Conservation (phyloP, 2,329 filamentous ascomycete genomes). For the Arthrinium phaeospermum region DNA sequence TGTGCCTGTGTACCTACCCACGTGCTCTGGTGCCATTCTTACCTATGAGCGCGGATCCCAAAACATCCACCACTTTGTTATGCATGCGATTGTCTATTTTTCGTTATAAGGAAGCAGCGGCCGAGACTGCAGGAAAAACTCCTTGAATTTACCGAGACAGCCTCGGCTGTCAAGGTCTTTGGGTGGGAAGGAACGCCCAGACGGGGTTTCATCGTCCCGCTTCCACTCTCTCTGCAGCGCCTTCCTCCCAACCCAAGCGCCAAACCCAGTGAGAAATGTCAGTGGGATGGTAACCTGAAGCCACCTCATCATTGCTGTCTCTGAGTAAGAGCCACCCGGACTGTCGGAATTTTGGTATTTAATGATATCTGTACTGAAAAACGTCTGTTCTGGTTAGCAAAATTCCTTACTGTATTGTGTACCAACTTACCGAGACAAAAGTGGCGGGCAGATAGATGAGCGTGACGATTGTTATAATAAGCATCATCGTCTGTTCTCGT, state of each 20-base stretch:
- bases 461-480: constrained; percentile 42
- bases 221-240: not conserved
- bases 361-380: constrained; percentile 37
- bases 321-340: constrained; percentile 36
- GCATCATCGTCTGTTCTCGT: constrained; percentile 35
- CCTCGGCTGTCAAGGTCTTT: not conserved
- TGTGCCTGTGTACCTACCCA: too few species aligned
- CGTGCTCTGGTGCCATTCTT: too few species aligned
- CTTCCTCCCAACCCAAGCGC: constrained; percentile 12
- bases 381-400: constrained; percentile 34
- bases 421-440: constrained; percentile 40
- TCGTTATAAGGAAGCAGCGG: not conserved
- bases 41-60: too few species aligned
- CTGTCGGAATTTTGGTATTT: constrained; percentile 25
- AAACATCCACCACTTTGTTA: too few species aligned
- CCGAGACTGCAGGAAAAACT: not conserved
- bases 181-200: not conserved
- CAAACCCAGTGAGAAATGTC: constrained; percentile 37
- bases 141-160: not conserved
- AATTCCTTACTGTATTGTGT: not conserved
- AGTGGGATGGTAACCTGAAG: constrained; percentile 45
- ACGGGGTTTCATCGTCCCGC: not conserved
- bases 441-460: constrained; percentile 43
- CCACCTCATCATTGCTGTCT: constrained; percentile 40
- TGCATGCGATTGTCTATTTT: not conserved